Evolutionary conservation across 768 basidiomycete genomes (phyloP).

Genomic region (Nevesoporus exiguus): DNA sequence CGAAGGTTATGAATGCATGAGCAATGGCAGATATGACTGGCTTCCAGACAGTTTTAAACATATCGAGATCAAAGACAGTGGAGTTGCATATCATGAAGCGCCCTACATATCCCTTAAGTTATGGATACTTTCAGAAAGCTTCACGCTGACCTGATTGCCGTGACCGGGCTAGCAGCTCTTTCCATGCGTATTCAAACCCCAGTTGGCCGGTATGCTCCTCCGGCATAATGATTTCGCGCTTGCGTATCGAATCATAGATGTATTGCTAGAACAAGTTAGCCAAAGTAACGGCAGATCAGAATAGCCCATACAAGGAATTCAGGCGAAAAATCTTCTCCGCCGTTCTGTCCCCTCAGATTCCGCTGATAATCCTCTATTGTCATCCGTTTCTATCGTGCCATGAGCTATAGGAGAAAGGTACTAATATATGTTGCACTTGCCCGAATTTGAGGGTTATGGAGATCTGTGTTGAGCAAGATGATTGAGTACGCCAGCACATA

Average conservation of each 20-base stretch:
- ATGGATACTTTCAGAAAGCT: conserved; percentile 2
- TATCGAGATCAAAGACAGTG: conserved; percentile 77
- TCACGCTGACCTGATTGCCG: conserved; percentile 63
- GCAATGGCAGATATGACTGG: conserved; percentile 92
- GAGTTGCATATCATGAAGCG: conserved; percentile 70
- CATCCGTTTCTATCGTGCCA: conserved; percentile 79
- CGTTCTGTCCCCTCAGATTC: conserved; percentile 92
- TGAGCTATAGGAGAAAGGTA: conserved; percentile 1
- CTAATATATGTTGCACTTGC: conserved; percentile 42
- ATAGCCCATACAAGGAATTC: conserved; percentile 70
- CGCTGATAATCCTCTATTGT: conserved; percentile 89
- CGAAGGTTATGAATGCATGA: conserved; percentile 92
- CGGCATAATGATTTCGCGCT: conserved; percentile 93
- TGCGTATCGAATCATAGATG: conserved; percentile 93
- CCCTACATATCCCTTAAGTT: conserved; percentile 46
- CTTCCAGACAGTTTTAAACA: conserved; percentile 95
- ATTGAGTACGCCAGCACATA: conserved; percentile 94
- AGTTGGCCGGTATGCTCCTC: conserved; percentile 96
- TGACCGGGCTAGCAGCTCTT: conserved; percentile 82
- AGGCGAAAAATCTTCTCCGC: conserved; percentile 72
- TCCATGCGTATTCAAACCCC: conserved; percentile 99
- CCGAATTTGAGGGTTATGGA: conserved; percentile 89
- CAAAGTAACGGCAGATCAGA: not conserved
- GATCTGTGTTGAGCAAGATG: conserved; percentile 98
- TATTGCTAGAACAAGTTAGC: conserved; percentile 52